Base-by-base conservation (phyloP, 768 basidiomycete species). In the Chalciporus pseudorubinellus region DNA sequence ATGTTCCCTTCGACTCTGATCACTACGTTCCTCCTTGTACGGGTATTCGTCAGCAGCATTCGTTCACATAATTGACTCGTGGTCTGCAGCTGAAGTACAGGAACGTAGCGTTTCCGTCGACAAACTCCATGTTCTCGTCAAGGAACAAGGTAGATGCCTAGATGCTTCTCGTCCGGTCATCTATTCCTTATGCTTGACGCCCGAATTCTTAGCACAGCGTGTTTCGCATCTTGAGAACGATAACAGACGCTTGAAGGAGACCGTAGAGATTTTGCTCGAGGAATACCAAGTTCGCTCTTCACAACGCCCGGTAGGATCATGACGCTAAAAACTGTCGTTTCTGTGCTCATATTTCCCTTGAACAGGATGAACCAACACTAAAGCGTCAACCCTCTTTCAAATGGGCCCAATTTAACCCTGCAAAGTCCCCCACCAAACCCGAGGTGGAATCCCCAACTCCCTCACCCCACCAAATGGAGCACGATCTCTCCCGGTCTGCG, bases 11-110 rank as follows among this genome's bases (percentile, higher is more conserved):
- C 58, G 90, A 92, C 52, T 74, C 86, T 34, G 87, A 89, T 56
- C 80, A 91, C 60, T 97, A 92, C 66, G 80, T 94, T 13, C 93
- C 94, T 9, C 91, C 92, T 51, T 94, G 93, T 92, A 63, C 62
- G 90, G 73, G 42, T 42, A 39, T 38, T 46, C 41, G 28, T 39
- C 46, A 24, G 20, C 19, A n/a, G 4, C 45, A 11, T 1, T 22
- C 42, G 48, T 31, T 34, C 40, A 39, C 34, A 12, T 20, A n/a
- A n/a, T 26, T 44, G 28, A 54, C 8, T 9, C 26, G 28, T 44
- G 7, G 51, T 26, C 44, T 36, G 20, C 56, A 87, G 85, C 85
- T 29, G 84, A 85, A 65, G 75, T 71, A 7, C 78, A 78, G 34
- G 85, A 83, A 53, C 76, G 76, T 33, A 72, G 71, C 19, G 56